Evolutionary conservation across 1,284 basidiomycete species (phyloP), one percentile per base, ranked within the genome.

Genomic region (Heterobasidion irregulare): DNA sequence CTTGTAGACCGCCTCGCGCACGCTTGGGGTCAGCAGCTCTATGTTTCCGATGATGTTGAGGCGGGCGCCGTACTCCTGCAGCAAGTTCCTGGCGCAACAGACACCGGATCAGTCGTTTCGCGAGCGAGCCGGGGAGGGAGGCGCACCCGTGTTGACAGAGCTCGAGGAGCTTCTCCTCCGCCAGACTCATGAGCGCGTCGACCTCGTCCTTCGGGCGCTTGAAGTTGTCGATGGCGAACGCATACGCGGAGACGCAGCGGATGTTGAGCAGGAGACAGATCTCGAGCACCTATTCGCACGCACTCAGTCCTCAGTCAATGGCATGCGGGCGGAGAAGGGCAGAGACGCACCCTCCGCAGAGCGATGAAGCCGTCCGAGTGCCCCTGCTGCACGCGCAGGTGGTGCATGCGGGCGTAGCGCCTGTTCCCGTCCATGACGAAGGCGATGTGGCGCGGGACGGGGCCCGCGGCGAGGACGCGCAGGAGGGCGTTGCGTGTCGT

Each of bases 351-450:
- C 70, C 85, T 73, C 63, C 87, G 78, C 56, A 99, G 72, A 5
- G 92, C 87, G 50, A 84, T 72, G 68, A 94, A 98, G 0, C 97
- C 97, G 50, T 87, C 86, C 6, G 79, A 73, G 69, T 99, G 97
- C 0, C 97, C 96, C 57, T 91, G 75, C 36, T 76, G 72, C 8
- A 92, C 79, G 35, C 78, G 69, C 66, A 84, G 79, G 6, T 85
- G 80, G 18, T 81, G 75, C 59, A 69, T 75, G n/a, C 89, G 78
- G 0, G 97, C 96, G 67, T 92, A 98, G 6, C 97, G 79, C 53
- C 97, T 77, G 69, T 99, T 99, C 5, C 97, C 97, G 65, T 99
- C 97, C 94, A 99, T 97, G 41, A 98, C 89, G 67, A 99, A 96
- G 2, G 91, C 95, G 46, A 99, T 82, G 75, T 99, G 97, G 46